Evolutionary conservation across 805 yeast genomes (phyloP).

Genomic region (Sungouiozyma intestinalis): DNA sequence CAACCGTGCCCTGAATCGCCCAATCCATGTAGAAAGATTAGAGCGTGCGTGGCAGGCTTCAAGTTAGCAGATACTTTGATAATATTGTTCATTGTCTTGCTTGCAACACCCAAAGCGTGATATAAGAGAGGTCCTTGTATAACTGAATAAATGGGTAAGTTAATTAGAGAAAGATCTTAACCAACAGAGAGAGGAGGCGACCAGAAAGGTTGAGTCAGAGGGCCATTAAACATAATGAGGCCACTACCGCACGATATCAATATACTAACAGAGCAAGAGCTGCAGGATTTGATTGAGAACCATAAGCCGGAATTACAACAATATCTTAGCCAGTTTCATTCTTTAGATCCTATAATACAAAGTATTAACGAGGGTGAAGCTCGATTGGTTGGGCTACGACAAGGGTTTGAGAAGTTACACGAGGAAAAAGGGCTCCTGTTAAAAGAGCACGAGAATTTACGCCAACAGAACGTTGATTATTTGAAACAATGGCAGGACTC

Average conservation of each 20-base stretch:
- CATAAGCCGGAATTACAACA: constrained; percentile 11
- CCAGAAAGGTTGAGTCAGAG: too few relatives aligned
- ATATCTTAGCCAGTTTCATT: constrained; percentile 18
- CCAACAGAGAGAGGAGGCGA: too few relatives aligned
- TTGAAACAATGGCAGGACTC: constrained; percentile 29
- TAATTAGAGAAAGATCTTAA: background rate
- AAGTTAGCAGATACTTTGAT: constrained; percentile 25
- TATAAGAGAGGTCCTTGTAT: too few relatives aligned
- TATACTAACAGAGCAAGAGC: constrained; percentile 17
- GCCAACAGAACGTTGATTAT: constrained; percentile 24
- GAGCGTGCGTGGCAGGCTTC: constrained; percentile 44
- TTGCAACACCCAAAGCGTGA: too few relatives aligned
- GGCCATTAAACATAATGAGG: background rate
- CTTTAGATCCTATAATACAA: constrained; percentile 7
- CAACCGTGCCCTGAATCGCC: constrained; percentile 91
- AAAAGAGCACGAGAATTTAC: constrained; percentile 18
- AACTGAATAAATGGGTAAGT: background rate
- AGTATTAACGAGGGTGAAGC: constrained; percentile 7
- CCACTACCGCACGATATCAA: constrained; percentile 18
- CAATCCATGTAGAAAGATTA: constrained; percentile 78
- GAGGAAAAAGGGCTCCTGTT: constrained; percentile 17
- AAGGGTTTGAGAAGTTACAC: constrained; percentile 19
- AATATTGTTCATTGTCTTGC: constrained; percentile 13
- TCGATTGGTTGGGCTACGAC: constrained; percentile 13
- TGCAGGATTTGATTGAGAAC: constrained; percentile 12